These are phyloP conservation scores for Sarocladium brachiariae DNA, from an alignment of 2,329 filamentous ascomycete species.

Conservation along the genomic window DNA sequence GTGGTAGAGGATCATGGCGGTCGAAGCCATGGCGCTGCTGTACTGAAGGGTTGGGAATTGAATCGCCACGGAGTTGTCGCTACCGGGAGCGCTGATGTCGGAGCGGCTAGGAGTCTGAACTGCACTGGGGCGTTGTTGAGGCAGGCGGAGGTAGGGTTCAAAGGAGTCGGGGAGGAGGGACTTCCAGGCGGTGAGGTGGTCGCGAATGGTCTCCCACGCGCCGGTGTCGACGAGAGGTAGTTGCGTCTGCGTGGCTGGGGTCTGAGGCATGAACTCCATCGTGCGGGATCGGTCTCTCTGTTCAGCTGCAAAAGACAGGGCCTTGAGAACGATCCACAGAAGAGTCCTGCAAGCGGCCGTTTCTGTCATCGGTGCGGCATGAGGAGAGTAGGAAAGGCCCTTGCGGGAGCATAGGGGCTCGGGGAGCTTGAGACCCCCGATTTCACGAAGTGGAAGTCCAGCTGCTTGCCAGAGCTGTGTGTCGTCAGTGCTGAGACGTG, in stretches of 20 bases:
- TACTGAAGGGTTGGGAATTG: conserved; percentile 13
- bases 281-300: conserved; percentile 4
- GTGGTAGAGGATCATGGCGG: conserved; percentile 14
- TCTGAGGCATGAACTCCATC: conserved; percentile 5
- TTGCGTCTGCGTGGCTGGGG: neutral
- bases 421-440: conserved; percentile 11
- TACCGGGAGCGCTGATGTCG: neutral
- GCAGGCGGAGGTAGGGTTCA: conserved; percentile 13
- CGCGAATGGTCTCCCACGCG: conserved; percentile 8
- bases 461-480: conserved; percentile 14
- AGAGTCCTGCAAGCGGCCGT: conserved; percentile 13
- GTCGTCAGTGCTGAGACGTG: conserved; percentile 12
- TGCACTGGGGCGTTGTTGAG: neutral
- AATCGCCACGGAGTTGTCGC: conserved; percentile 2
- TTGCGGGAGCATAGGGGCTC: conserved; percentile 8
- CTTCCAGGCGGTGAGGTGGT: conserved; percentile 13
- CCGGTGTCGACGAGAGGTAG: conserved; percentile 1
- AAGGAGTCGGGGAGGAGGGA: conserved; percentile 13
- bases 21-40: conserved; percentile 15
- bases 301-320: conserved; percentile 10
- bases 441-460: conserved; percentile 11
- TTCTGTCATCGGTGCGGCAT: conserved; percentile 13
- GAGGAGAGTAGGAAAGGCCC: neutral
- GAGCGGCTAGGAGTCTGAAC: neutral
- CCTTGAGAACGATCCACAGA: conserved; percentile 14